Base-by-base conservation (phyloP, 495 filamentous ascomycete species). In the Lepraria neglecta region DNA sequence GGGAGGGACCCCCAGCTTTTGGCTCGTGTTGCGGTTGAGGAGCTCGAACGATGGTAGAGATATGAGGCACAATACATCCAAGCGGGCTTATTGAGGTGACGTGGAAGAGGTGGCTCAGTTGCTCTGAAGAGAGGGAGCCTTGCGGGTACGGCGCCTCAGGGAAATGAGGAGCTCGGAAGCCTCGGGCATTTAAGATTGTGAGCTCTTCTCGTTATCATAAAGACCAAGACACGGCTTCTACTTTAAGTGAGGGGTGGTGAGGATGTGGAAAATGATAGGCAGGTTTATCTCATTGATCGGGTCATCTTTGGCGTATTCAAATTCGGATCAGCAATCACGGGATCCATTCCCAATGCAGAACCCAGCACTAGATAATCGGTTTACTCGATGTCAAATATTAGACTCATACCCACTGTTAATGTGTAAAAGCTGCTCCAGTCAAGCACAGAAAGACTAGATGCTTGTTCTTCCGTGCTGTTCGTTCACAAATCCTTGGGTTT, bases 241-340 rank as follows among this genome's bases (percentile, higher is more conserved):
- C 15, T n/a, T 4, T 11, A 2, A 24, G 19, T 52, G 27, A 52
- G 48, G 48, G 48, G 24, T 52, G n/a, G 14, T 31, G n/a, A 33
- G 19, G n/a, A 57, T 42, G 15, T 38, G 35, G 24, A 42, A 30
- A 38, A 17, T 42, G 24, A 44, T 57, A 57, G 54, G 54, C 24
- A 57, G 54, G n/a, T 31, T 38, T 12, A 52, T 28, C 48, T 31
- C 48, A 52, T n/a, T 31, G 2, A 52, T 10, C 11, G 48, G 48
- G 48, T n/a, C n/a, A n/a, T n/a, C n/a, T n/a, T 44, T 57, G 33
- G 42, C 54, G 42, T 15, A 9, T 33, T 38, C 31, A 15, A 31
- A 52, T 31, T 14, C 48, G 24, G 27, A 52, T 52, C 48, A 31
- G 48, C 48, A 31, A 24, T 52, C 24, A 31, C 27, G 48, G 48